Base-by-base conservation (phyloP, 805 yeast genomes). In the Candida loeiensis region DNA sequence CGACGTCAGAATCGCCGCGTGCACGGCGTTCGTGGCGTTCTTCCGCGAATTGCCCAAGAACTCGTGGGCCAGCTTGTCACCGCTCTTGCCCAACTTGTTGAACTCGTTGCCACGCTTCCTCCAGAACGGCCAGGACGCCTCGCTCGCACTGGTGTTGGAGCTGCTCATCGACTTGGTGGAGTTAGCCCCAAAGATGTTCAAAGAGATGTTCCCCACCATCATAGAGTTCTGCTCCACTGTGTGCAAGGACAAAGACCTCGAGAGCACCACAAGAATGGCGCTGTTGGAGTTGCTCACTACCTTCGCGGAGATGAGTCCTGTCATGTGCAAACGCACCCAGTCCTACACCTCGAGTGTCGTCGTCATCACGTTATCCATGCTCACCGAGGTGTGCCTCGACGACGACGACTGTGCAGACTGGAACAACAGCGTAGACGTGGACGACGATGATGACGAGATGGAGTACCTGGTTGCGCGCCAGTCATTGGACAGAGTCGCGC, bases 401-500 rank as follows among this genome's bases (percentile, higher is more conserved):
- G 93, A 85, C 49, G 96, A 87, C 37, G 95, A 87, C 45, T 85
- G 81, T 17, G 89, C 89, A 6, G 72, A 76, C 18, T 95, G 91
- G 64, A 90, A 96, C 88, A 82, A 82, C 52, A 79, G 80, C 42
- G 79, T 83, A 33, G 95, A 86, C 45, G 86, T 82, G 47, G 77
- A 84, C 22, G 82, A 78, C 31, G 89, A 83, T 17, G 79, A 79
- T 17, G 87, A 80, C 37, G 98, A 91, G 57, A 79, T 80, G 35
- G 88, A 85, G 45, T 85, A 87, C 56, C 87, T 84, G 52, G 91
- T 95, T 42, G 98, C 96, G 4, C 82, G 96, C 59, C 95, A 88
- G 65, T 78, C 96, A n/a, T 69, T 93, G 45, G 99, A 93, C 61
- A 80, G 99, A 60, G 85, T 89, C 22, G 75, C 96, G 4, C 73